Conservation (phyloP, 2,329 filamentous ascomycete species). For the Diaporthe ilicicola region DNA sequence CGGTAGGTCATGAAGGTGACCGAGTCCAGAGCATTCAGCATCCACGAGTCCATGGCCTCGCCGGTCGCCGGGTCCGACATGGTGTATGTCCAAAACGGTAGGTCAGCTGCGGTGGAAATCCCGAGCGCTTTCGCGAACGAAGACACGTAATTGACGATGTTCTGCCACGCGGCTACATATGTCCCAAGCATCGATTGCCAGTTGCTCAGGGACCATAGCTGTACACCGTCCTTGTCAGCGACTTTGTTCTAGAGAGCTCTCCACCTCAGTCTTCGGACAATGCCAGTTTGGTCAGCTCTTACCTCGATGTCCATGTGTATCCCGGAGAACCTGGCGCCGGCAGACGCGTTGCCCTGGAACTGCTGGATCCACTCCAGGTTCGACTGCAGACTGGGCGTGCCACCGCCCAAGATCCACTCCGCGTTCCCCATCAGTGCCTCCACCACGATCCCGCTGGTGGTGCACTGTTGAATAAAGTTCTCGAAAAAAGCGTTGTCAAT, state of each 20-base stretch:
- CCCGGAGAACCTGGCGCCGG: neutral
- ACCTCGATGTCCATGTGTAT: conserved; percentile 26
- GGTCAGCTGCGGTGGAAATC: conserved; percentile 2
- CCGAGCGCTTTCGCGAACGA: conserved; percentile 11
- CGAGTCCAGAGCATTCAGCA: conserved; percentile 19
- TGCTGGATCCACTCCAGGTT: conserved; percentile 22
- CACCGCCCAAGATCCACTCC: conserved; percentile 5
- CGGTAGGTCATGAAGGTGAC: conserved; percentile 28
- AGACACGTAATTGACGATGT: neutral
- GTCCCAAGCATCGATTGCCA: conserved; percentile 14
- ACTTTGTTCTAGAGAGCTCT: neutral
- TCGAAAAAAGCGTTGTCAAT: conserved; percentile 15
- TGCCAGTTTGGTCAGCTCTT: neutral
- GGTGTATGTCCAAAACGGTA: conserved; percentile 18
- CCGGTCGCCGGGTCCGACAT: conserved; percentile 12
- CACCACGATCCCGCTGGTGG: conserved; percentile 9
- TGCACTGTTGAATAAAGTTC: conserved; percentile 15
- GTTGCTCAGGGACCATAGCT: conserved; percentile 19
- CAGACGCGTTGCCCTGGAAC: conserved; percentile 22
- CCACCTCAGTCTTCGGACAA: neutral
- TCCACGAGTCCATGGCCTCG: conserved; percentile 16
- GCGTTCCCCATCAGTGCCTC: conserved; percentile 22
- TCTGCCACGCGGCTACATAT: conserved; percentile 15
- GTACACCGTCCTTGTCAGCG: neutral
- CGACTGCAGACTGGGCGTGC: conserved; percentile 11